These are phyloP conservation scores for Pichia rugopelliculosa DNA, from an alignment of 805 yeast species.

Conservation along the genomic window DNA sequence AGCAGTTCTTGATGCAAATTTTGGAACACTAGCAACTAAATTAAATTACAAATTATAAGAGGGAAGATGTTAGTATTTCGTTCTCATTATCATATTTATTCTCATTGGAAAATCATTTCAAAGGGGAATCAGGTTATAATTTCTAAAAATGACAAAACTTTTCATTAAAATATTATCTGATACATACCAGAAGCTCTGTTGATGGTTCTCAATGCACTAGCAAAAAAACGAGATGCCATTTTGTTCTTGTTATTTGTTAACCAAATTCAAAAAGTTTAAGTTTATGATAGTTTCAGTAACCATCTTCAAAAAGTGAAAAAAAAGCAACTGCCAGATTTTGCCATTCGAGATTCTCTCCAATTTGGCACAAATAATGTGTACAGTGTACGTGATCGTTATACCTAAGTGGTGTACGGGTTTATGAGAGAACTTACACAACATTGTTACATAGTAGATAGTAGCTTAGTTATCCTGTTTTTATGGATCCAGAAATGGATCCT, in stretches of 20 bases:
- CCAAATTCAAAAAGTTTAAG: background rate
- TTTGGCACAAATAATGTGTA: background rate
- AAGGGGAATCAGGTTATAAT: background rate
- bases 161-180: background rate
- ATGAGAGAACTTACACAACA: no score
- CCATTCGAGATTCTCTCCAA: background rate
- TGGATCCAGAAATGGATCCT: background rate
- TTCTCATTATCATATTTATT: no score
- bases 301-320: background rate
- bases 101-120: no score
- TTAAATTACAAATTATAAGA: background rate
- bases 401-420: background rate
- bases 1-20: conserved; percentile 16
- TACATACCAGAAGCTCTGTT: conserved; percentile 23
- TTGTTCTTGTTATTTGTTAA: conserved; percentile 1
- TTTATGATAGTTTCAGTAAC: no score
- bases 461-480: background rate
- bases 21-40: conserved; percentile 14
- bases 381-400: background rate
- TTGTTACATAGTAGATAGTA: no score
- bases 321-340: background rate
- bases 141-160: background rate
- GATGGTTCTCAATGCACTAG: conserved; percentile 22
- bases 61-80: background rate
- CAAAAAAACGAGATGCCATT: conserved; percentile 28